Evolutionary conservation across 257 asterid genomes (phyloP), one percentile per base, ranked within the genome.

Genomic region (Jasminum sambac): DNA sequence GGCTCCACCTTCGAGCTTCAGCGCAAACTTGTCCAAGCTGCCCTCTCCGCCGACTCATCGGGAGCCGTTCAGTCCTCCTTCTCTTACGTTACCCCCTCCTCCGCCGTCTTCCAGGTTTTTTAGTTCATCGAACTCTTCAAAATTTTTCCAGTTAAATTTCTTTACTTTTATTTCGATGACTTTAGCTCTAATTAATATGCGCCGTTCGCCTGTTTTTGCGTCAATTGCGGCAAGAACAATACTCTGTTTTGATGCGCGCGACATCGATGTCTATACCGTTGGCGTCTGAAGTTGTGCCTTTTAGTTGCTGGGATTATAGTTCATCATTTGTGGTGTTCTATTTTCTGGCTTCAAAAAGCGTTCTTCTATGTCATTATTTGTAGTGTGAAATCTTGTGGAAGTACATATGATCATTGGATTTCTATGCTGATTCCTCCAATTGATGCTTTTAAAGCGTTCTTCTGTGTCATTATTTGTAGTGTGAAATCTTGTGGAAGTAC

Each of bases 21-120:
- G 84, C 89, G 97, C 61, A 87, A 91, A 80, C 97, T 91, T 46
- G 97, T 91, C 43, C 87, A 87, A 26, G 90, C 81, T 43, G 91
- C 96, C 44, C 80, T 84, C 36, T 77, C 96, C 11, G 19, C 81
- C 50, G 95, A 91, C 76, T 82, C 89, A 19, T 80, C 93, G 66
- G 95, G 95, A 52, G 97, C 81, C 44, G 95, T 87, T 43, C 95
- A 87, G 69, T 91, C 95, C 5, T 89, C 96, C 8, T 91, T 91
- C 82, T 86, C 97, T 68, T 85, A 25, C 36, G 85, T 88, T 66
- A 78, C 89, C 34, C 90, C 91, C 41, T 68, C 86, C 7, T 89
- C 97, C 16, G 97, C 86, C 36, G 93, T 91, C n/a, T 91, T 91
- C 76, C 97, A 91, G 95, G 97, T 91, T 63, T 63, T 57, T 8